These are phyloP conservation scores for Trichoderma afroharzianum DNA, from an alignment of 2,329 filamentous ascomycete species.

Conservation along the genomic window DNA sequence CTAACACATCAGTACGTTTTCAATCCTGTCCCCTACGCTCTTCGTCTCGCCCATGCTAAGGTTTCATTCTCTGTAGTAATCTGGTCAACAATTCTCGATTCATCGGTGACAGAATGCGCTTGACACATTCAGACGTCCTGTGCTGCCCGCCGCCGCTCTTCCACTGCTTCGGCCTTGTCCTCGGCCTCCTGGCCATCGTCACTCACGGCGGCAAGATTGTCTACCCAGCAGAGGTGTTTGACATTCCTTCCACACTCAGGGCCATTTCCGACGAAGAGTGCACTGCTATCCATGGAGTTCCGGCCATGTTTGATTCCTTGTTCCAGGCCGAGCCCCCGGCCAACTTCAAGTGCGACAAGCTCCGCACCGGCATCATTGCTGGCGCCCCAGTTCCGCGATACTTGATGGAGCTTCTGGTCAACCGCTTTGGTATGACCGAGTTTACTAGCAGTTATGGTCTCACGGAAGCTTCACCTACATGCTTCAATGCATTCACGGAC, in stretches of 20 bases:
- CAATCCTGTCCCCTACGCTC: too few species aligned
- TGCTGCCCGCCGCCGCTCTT: constrained; percentile 83
- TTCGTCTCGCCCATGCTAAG: neutral
- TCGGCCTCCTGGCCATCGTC: constrained; percentile 67
- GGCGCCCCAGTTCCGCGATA: constrained; percentile 73
- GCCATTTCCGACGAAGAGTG: constrained; percentile 65
- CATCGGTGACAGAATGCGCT: constrained; percentile 70
- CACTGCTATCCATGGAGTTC: constrained; percentile 76
- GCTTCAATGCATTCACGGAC: constrained; percentile 75
- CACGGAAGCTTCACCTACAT: constrained; percentile 75
- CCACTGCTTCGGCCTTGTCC: constrained; percentile 80
- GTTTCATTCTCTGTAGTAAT: constrained; percentile 38
- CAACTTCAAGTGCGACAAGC: constrained; percentile 44
- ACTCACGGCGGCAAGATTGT: constrained; percentile 75
- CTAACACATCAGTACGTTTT: constrained; percentile 61
- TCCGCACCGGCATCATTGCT: constrained; percentile 75
- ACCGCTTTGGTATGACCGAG: constrained; percentile 70
- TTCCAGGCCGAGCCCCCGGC: constrained; percentile 44
- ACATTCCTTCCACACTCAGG: constrained; percentile 60
- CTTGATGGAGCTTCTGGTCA: constrained; percentile 69
- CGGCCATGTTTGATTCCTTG: constrained; percentile 76
- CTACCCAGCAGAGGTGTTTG: constrained; percentile 72
- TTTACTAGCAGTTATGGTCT: constrained; percentile 69
- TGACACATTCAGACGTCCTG: constrained; percentile 63
- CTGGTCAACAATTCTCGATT: constrained; percentile 65